These are phyloP conservation scores for Chytriomyces sp. DNA, from an alignment of 192 early-diverging fungal species.

Conservation along the genomic window DNA sequence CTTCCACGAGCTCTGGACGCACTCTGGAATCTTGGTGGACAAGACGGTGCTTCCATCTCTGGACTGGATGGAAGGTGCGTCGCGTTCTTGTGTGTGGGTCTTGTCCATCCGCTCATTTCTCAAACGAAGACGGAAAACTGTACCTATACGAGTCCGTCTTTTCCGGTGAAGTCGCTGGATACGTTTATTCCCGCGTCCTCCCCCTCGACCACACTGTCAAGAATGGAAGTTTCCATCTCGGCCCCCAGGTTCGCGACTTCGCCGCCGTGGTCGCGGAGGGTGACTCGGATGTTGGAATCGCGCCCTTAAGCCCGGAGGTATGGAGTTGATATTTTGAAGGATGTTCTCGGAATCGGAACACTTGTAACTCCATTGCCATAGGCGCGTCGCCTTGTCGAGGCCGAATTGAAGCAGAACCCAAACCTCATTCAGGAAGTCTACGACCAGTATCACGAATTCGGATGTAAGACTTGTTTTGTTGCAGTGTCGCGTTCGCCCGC, in stretches of 20 bases:
- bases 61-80: constrained; percentile 42
- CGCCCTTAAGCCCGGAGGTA: neutral
- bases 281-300: constrained; percentile 37
- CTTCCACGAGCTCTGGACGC: constrained; percentile 36
- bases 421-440: constrained; percentile 28
- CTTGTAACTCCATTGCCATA: too few species aligned
- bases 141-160: constrained; percentile 45
- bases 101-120: too few species aligned
- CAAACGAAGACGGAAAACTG: constrained; percentile 37
- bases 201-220: constrained; percentile 26
- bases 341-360: too few species aligned
- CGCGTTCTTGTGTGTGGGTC: too few species aligned
- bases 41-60: constrained; percentile 39
- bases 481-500: neutral
- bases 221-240: constrained; percentile 26
- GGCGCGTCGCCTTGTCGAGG: constrained; percentile 17
- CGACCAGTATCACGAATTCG: constrained; percentile 37
- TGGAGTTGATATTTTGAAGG: too few species aligned
- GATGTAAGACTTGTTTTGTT: neutral
- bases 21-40: constrained; percentile 40
- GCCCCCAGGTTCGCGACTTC: constrained; percentile 41
- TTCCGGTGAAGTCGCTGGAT: constrained; percentile 37
- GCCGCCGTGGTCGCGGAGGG: constrained; percentile 30
- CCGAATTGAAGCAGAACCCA: constrained; percentile 1
- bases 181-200: constrained; percentile 34